Percentiles rank a stretch among this genome's conserved stretches.
Evolutionary conservation across 1,284 basidiomycete genomes (phyloP).

Genomic region (Puccinia hordei): DNA sequence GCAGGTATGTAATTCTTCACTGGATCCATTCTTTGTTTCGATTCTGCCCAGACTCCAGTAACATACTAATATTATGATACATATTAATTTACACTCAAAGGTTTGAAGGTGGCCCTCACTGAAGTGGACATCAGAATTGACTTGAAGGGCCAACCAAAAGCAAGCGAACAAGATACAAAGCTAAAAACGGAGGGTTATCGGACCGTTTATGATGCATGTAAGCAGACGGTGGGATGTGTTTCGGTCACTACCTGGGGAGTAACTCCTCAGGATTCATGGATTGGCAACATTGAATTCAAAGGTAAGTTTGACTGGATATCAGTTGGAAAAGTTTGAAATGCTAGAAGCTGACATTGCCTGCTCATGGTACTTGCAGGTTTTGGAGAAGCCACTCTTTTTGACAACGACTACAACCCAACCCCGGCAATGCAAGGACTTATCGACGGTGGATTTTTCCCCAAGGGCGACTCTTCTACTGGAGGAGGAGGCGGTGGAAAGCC

Average conservation of each 20-base stretch:
- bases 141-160: not conserved
- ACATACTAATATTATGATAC: not conserved
- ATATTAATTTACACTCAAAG: not conserved
- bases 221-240: slow-evolving; percentile 1
- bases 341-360: not conserved
- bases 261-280: slow-evolving; percentile 20
- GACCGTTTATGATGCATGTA: not conserved
- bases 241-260: slow-evolving; percentile 23
- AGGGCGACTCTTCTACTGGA: too few relatives aligned
- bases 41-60: too few relatives aligned
- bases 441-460: too few relatives aligned
- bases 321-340: not conserved
- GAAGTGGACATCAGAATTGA: slow-evolving; percentile 36
- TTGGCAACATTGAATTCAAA: not conserved
- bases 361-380: not conserved
- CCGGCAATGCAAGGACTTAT: not conserved
- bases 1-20: not conserved
- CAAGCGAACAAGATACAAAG: not conserved
- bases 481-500: too few relatives aligned
- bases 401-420: not conserved
- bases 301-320: not conserved
- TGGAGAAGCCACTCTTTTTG: not conserved
- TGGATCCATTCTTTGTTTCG: not conserved
- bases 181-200: not conserved
- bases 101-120: slow-evolving; percentile 30